A percentile compares a stretch with the other conserved stretches of the same genome.
Conservation (phyloP, 208 protist genomes). For the Trypanosoma melophagium region DNA sequence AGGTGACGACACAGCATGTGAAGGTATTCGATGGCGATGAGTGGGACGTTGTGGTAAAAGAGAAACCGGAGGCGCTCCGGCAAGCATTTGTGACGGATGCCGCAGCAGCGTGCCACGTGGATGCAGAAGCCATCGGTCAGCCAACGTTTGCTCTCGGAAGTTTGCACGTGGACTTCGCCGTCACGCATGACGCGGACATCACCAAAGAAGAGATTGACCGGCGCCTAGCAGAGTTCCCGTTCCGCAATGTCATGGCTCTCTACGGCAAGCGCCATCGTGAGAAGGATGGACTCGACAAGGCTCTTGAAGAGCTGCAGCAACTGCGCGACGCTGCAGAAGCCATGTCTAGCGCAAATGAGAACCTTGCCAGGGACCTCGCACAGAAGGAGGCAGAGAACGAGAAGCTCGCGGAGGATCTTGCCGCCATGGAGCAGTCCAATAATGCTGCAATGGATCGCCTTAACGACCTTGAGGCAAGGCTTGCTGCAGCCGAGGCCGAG, state of each 20-base stretch:
- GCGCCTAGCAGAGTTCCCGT: conserved; percentile 29
- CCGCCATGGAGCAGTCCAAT: too few species aligned
- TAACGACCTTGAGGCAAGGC: too few species aligned
- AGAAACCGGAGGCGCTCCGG: conserved; percentile 37
- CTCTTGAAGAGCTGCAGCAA: conserved; percentile 3
- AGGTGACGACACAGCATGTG: conserved; percentile 10
- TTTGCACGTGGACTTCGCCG: conserved; percentile 31
- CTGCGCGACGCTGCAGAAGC: too few species aligned
- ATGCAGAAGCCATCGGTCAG: conserved; percentile 32
- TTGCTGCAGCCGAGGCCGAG: too few species aligned
- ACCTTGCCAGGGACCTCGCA: too few species aligned
- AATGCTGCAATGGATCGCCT: too few species aligned
- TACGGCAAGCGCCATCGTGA: conserved; percentile 18
- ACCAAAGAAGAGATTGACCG: conserved; percentile 22
- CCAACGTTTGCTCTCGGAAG: conserved; percentile 31
- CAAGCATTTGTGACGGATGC: conserved; percentile 31
- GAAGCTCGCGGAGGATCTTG: too few species aligned
- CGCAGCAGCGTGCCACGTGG: conserved; percentile 33
- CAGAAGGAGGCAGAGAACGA: too few species aligned
- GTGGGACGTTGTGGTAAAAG: conserved; percentile 42
- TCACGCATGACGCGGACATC: conserved; percentile 29
- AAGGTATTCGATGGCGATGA: conserved; percentile 36
- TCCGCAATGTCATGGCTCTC: conserved; percentile 25
- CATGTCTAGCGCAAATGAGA: too few species aligned
- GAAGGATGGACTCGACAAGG: conserved; percentile 22